Evolutionary conservation across 2,329 filamentous ascomycete species (phyloP).

Genomic region (Nigrospora sphaerica): DNA sequence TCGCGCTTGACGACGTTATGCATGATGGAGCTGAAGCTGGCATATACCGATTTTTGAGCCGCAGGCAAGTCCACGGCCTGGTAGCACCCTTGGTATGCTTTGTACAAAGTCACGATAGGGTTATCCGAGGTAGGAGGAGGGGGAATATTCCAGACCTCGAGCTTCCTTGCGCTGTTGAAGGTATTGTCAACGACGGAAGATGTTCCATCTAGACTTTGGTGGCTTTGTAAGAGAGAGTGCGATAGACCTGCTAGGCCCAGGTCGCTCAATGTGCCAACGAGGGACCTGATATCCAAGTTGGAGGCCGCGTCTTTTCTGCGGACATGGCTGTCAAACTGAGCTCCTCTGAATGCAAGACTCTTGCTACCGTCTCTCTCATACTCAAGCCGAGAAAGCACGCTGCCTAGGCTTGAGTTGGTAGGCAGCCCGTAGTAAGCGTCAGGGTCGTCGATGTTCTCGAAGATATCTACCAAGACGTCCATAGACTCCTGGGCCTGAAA

Average conservation of each 20-base stretch:
- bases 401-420: constrained; percentile 67
- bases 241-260: constrained; percentile 84
- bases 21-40: constrained; percentile 56
- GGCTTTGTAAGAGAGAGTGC: constrained; percentile 65
- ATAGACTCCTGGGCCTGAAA: constrained; percentile 48
- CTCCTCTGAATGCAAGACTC: constrained; percentile 83
- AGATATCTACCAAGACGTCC: constrained; percentile 72
- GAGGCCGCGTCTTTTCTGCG: constrained; percentile 50
- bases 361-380: constrained; percentile 85
- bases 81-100: constrained; percentile 72
- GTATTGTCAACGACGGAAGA: constrained; percentile 61
- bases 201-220: constrained; percentile 52
- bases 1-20: constrained; percentile 41
- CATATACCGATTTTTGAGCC: constrained; percentile 53
- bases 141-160: constrained; percentile 90
- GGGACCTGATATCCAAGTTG: constrained; percentile 54
- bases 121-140: constrained; percentile 56
- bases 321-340: constrained; percentile 82
- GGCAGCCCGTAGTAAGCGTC: constrained; percentile 92
- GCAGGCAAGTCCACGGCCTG: constrained; percentile 50
- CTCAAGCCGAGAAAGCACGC: constrained; percentile 74
- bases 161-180: constrained; percentile 69
- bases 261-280: constrained; percentile 70
- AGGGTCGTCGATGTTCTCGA: constrained; percentile 88
- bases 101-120: constrained; percentile 67